Base-by-base conservation (phyloP, 768 basidiomycete species). In the Astraeus odoratus region DNA sequence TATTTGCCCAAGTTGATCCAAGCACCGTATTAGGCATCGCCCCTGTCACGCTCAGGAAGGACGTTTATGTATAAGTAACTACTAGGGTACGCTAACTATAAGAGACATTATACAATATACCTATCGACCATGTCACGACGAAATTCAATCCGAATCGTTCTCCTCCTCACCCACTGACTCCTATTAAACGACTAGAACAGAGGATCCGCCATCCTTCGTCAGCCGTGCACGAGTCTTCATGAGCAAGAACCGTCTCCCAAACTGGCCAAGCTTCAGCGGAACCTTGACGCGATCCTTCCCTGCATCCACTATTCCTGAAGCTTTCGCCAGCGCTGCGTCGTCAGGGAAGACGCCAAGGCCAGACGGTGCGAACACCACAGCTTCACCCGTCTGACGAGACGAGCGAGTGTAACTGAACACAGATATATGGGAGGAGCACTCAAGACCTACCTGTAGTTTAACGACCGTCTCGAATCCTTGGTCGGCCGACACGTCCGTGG, bases 321-420 rank as follows among this genome's bases (percentile, higher is more conserved):
- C 18, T 3, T n/a, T 37, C 6, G 8, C 20, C 8, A 30, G n/a
- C 42, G 50, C 1, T 23, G 43, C 37, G 18, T 42, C 49, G 12
- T 57, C 54, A 15, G 61, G 53, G 38, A 74, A 72, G 3, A 72
- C 55, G 1, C 71, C 73, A 39, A 83, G 64, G 2, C 76, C 82
- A 5, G 81, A 77, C 1, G 84, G 80, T 5, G 81, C 80, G 24
- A 85, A 69, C 3, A 86, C 68, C 8, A 86, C 73, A 0, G 84
- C 81, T 56, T 86, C 73, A 0, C 84, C 84, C 0, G 84, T 86
- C 83, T 86, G 46, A 39, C n/a, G n/a, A n/a, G n/a, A n/a, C n/a
- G n/a, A n/a, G n/a, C n/a, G n/a, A n/a, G n/a, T n/a, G n/a, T n/a
- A n/a, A n/a, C 34, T 16, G 13, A 37, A 10, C 22, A 48, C 5